Percentiles rank a stretch among this genome's conserved stretches.
phyloP scores from a whole-genome alignment of 441 rosid species.

The Rhodomyrtus psidioides region DNA sequence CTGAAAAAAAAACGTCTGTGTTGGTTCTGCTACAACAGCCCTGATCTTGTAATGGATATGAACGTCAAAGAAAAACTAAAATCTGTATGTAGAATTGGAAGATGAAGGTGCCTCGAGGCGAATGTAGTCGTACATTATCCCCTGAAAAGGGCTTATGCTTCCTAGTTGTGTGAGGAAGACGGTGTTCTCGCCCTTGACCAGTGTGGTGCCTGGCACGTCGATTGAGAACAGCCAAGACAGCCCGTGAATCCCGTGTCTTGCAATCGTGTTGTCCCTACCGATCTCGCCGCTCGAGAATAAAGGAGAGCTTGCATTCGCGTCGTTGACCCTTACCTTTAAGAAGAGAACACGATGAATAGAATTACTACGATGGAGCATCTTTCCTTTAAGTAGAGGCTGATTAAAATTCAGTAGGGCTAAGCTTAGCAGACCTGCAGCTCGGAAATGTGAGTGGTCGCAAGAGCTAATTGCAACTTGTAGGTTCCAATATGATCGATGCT shows the following conservation, averaged over 20 bases:
- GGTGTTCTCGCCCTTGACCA: conserved; percentile 60
- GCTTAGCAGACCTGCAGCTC: conserved; percentile 57
- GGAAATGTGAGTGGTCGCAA: conserved; percentile 85
- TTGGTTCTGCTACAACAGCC: not conserved
- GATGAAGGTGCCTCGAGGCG: conserved; percentile 70
- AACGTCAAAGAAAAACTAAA: not conserved
- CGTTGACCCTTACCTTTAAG: conserved; percentile 55
- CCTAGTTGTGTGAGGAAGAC: conserved; percentile 64
- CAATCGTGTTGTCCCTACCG: conserved; percentile 80
- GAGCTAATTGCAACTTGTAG: conserved; percentile 65
- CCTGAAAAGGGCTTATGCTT: conserved; percentile 51
- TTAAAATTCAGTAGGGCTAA: not conserved
- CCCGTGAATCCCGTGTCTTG: conserved; percentile 93
- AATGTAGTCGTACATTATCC: conserved; percentile 85
- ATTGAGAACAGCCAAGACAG: conserved; percentile 64
- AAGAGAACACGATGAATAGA: not conserved
- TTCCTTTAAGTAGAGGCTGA: not conserved
- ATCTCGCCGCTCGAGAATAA: conserved; percentile 57
- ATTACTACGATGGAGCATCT: not conserved
- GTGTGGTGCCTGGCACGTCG: conserved; percentile 33
- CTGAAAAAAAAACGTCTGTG: not conserved
- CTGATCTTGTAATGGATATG: not conserved
- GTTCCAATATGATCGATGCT: conserved; percentile 23
- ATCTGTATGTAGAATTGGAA: not conserved
- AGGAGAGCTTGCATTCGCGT: conserved; percentile 27